Evolutionary conservation across 805 yeast species (phyloP).

Genomic region (Torulaspora quercuum): DNA sequence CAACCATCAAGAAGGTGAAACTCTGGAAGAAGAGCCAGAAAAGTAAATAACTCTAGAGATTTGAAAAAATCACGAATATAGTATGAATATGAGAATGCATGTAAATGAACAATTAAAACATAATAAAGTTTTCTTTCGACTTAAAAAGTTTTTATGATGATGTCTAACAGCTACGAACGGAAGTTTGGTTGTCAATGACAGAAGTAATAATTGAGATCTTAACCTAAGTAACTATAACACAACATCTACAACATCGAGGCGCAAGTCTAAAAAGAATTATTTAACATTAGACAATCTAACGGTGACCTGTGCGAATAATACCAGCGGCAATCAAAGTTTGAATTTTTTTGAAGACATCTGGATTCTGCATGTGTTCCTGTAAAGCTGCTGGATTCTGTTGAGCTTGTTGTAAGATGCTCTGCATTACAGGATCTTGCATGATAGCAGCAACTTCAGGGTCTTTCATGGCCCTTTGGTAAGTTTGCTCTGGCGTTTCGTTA

Average conservation of each 20-base stretch:
- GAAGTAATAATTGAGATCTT: too few relatives aligned
- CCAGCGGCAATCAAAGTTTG: slow-evolving; percentile 93
- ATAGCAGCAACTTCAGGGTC: slow-evolving; percentile 94
- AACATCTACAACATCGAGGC: slow-evolving; percentile 10
- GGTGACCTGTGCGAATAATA: slow-evolving; percentile 76
- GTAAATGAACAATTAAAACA: background rate
- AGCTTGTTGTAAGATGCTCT: slow-evolving; percentile 89
- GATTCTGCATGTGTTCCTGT: slow-evolving; percentile 97
- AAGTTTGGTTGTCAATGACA: too few relatives aligned
- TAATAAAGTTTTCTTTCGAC: too few relatives aligned
- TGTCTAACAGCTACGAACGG: too few relatives aligned
- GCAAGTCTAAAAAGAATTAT: slow-evolving; percentile 1
- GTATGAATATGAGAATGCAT: too few relatives aligned
- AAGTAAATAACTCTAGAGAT: slow-evolving; percentile 8
- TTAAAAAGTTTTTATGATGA: too few relatives aligned
- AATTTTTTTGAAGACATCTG: slow-evolving; percentile 84
- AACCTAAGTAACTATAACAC: too few relatives aligned
- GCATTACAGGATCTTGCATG: slow-evolving; percentile 94
- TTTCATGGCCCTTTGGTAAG: slow-evolving; percentile 81
- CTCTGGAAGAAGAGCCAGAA: slow-evolving; percentile 23
- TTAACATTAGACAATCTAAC: background rate
- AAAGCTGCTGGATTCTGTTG: slow-evolving; percentile 93
- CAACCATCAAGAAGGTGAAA: slow-evolving; percentile 42
- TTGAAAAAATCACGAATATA: background rate
- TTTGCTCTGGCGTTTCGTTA: slow-evolving; percentile 86